Percentiles rank a stretch among this genome's conserved stretches.
Conservation (phyloP, 441 rosid species). For the Adansonia rubrostipa region DNA sequence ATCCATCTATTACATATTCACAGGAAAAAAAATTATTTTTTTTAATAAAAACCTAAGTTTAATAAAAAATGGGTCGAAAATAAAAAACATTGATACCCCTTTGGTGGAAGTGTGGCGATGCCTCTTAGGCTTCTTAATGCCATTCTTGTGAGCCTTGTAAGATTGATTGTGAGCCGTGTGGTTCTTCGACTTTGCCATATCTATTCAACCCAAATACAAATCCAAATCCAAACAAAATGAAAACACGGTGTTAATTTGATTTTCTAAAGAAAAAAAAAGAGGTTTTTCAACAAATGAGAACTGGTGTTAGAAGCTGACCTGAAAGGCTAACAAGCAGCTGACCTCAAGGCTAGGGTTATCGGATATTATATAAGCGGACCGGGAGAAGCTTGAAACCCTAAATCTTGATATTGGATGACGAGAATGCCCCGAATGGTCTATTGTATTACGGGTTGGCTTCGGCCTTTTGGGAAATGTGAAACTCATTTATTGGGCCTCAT, state of each 20-base stretch:
- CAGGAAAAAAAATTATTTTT: neutral
- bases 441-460: neutral
- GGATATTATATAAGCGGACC: neutral
- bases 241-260: neutral
- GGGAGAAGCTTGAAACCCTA: constrained; percentile 21
- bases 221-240: neutral
- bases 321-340: neutral
- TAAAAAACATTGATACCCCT: constrained; percentile 52
- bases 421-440: neutral
- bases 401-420: neutral
- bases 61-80: neutral
- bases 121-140: constrained; percentile 94
- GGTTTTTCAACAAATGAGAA: neutral
- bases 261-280: neutral
- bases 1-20: constrained; percentile 65
- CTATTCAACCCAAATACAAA: constrained; percentile 31
- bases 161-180: constrained; percentile 99
- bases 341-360: neutral
- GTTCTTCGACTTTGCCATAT: constrained; percentile 99
- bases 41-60: neutral
- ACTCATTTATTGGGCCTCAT: neutral
- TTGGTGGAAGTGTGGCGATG: constrained; percentile 96
- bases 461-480: neutral
- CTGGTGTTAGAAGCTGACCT: neutral
- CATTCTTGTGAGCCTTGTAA: constrained; percentile 91